A percentile compares a stretch with the other conserved stretches of the same genome.
phyloP scores from a whole-genome alignment of 345 rosid genomes.

The Pistacia vera region DNA sequence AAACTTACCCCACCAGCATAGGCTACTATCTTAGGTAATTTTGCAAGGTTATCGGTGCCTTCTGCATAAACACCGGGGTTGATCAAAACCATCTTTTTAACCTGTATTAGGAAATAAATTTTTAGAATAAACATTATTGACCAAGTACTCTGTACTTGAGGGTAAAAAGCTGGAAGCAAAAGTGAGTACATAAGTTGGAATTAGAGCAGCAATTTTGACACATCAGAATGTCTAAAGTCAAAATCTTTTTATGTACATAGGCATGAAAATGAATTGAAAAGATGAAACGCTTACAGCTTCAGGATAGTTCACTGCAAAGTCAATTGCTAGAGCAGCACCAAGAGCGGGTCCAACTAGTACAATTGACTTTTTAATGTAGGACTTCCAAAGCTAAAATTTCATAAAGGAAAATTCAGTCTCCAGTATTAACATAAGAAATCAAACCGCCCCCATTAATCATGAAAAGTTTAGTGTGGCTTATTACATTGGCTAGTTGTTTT shows the following conservation, averaged over 20 bases:
- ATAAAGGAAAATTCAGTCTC: not conserved
- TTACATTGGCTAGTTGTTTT: too few species aligned
- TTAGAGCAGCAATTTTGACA: not conserved
- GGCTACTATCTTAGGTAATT: too few species aligned
- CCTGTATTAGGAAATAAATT: too few species aligned
- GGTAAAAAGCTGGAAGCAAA: too few species aligned
- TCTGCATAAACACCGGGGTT: too few species aligned
- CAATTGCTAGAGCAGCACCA: slow-evolving; percentile 81
- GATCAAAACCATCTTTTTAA: too few species aligned
- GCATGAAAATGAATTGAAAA: not conserved
- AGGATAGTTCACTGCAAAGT: slow-evolving; percentile 71
- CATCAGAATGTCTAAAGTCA: not conserved
- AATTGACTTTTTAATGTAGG: slow-evolving; percentile 70
- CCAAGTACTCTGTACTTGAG: too few species aligned
- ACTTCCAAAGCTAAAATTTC: slow-evolving; percentile 68
- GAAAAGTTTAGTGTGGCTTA: too few species aligned
- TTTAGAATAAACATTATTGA: too few species aligned
- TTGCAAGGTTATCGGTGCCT: too few species aligned
- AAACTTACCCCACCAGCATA: slow-evolving; percentile 8
- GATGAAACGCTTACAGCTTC: slow-evolving; percentile 62
- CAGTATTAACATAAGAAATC: not conserved
- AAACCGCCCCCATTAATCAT: not conserved
- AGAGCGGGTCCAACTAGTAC: slow-evolving; percentile 90
- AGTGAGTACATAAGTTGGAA: not conserved
- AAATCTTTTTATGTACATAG: not conserved